These are phyloP conservation scores for Aschersonia sp. DNA, from an alignment of 2,329 filamentous ascomycete species.

Conservation along the genomic window DNA sequence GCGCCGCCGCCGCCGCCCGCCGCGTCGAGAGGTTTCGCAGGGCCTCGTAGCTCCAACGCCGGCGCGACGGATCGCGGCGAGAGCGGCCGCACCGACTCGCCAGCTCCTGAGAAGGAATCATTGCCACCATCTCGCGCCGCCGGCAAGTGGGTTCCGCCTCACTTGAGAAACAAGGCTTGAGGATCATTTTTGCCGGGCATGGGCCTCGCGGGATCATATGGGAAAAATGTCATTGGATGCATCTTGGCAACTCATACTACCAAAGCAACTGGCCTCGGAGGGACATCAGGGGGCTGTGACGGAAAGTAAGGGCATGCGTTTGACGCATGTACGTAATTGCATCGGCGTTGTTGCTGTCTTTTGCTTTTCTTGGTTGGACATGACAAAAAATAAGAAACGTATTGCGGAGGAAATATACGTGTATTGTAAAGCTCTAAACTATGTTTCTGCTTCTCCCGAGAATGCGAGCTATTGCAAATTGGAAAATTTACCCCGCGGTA, in stretches of 20 bases:
- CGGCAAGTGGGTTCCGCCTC: slow-evolving; percentile 46
- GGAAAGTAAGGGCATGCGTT: background rate
- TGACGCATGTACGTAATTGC: slow-evolving; percentile 11
- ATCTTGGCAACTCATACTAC: too few relatives aligned
- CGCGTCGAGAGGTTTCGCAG: slow-evolving; percentile 19
- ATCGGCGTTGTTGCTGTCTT: slow-evolving; percentile 16
- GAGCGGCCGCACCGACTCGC: slow-evolving; percentile 23
- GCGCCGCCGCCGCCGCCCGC: slow-evolving; percentile 30
- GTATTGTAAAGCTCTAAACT: slow-evolving; percentile 14
- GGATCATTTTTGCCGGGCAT: too few relatives aligned
- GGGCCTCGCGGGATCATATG: too few relatives aligned
- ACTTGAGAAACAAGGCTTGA: slow-evolving; percentile 20
- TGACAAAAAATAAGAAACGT: slow-evolving; percentile 10
- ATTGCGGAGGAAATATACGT: slow-evolving; percentile 17
- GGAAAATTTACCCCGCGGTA: too few relatives aligned
- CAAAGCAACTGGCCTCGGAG: too few relatives aligned
- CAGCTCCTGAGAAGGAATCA: slow-evolving; percentile 29
- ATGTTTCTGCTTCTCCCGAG: slow-evolving; percentile 6
- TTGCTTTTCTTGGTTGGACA: slow-evolving; percentile 15
- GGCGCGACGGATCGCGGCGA: slow-evolving; percentile 28
- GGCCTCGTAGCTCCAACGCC: slow-evolving; percentile 16
- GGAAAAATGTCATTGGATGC: too few relatives aligned
- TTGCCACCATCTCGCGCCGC: slow-evolving; percentile 32
- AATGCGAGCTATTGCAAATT: slow-evolving; percentile 6
- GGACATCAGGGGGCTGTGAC: background rate